A percentile compares a stretch with the other conserved stretches of the same genome.
Conservation (phyloP, 2,329 filamentous ascomycete species). For the Leptographium galeiforme region DNA sequence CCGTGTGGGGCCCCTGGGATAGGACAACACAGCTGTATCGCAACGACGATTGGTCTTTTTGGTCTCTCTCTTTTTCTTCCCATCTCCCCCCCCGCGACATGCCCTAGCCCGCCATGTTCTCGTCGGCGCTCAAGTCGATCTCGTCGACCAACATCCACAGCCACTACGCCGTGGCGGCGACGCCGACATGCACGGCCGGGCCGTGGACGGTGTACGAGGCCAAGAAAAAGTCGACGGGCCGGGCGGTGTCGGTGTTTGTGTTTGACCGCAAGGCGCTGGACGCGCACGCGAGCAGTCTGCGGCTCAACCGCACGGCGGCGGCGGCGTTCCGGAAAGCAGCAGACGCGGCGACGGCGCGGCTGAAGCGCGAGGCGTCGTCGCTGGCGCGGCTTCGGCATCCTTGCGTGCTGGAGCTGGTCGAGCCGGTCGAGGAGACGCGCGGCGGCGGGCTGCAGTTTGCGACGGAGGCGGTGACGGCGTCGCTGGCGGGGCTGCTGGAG, state of each 20-base stretch:
- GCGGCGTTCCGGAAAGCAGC: slow-evolving; percentile 44
- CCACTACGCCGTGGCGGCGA: slow-evolving; percentile 74
- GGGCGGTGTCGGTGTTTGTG: slow-evolving; percentile 80
- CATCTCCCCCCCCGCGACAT: no score
- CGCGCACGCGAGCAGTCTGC: slow-evolving; percentile 44
- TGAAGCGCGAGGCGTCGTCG: slow-evolving; percentile 85
- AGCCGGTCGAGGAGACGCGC: slow-evolving; percentile 89
- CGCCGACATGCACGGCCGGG: slow-evolving; percentile 66
- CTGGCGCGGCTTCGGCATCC: slow-evolving; percentile 82
- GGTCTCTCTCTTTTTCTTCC: no score
- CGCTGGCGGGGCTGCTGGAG: slow-evolving; percentile 64
- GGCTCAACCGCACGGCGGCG: slow-evolving; percentile 49
- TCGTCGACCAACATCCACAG: slow-evolving; percentile 77
- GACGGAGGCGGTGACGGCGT: slow-evolving; percentile 81
- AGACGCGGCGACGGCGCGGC: slow-evolving; percentile 79
- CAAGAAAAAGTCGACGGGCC: slow-evolving; percentile 90
- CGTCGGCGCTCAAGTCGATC: slow-evolving; percentile 86
- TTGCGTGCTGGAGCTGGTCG: slow-evolving; percentile 79
- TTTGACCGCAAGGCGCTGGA: slow-evolving; percentile 86
- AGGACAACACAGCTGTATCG: no score
- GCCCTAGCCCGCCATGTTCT: slow-evolving; percentile 56
- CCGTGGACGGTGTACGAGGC: slow-evolving; percentile 97
- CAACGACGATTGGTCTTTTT: no score
- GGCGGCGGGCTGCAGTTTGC: slow-evolving; percentile 90
- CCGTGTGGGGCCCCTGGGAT: no score